Evolutionary conservation across 768 basidiomycete genomes (phyloP).

Genomic region (Leccinum truebloodii): DNA sequence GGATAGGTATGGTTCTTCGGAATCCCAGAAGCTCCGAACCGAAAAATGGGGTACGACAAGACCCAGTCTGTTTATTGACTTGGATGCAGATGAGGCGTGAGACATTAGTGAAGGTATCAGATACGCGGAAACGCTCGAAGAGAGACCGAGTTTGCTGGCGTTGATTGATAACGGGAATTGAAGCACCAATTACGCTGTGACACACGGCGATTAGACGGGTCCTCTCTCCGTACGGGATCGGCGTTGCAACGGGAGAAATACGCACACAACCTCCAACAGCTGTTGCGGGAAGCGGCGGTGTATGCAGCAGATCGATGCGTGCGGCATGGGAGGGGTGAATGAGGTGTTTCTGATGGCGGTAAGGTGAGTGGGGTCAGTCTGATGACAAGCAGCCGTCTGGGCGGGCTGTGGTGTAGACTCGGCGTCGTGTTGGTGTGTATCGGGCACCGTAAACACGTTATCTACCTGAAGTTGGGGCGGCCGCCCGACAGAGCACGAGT

Average conservation of each 20-base stretch:
- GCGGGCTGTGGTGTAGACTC: constrained; percentile 47
- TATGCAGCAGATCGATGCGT: constrained; percentile 92
- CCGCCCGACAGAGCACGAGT: neutral
- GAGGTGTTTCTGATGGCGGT: constrained; percentile 92
- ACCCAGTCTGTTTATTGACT: constrained; percentile 86
- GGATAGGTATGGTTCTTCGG: constrained; percentile 40
- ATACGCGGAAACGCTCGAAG: constrained; percentile 74
- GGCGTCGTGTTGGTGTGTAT: constrained; percentile 86
- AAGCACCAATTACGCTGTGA: constrained; percentile 91
- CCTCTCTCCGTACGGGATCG: constrained; percentile 77
- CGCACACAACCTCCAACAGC: constrained; percentile 95
- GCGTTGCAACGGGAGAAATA: constrained; percentile 93
- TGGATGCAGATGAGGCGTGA: constrained; percentile 91
- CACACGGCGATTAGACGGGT: constrained; percentile 79
- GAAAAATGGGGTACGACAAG: constrained; percentile 85
- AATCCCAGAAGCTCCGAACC: constrained; percentile 43
- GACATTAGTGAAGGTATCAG: constrained; percentile 88
- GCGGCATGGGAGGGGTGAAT: constrained; percentile 85
- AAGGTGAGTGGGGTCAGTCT: constrained; percentile 50
- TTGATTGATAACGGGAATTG: constrained; percentile 46
- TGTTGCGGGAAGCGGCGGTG: constrained; percentile 85
- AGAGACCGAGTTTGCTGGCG: constrained; percentile 36
- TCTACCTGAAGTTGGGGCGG: constrained; percentile 62
- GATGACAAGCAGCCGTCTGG: neutral
- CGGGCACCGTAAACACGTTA: constrained; percentile 90